A percentile compares a stretch with the other conserved stretches of the same genome.
phyloP scores from a whole-genome alignment of 2,329 filamentous ascomycete species.

The Trichoderma brevicompactum region DNA sequence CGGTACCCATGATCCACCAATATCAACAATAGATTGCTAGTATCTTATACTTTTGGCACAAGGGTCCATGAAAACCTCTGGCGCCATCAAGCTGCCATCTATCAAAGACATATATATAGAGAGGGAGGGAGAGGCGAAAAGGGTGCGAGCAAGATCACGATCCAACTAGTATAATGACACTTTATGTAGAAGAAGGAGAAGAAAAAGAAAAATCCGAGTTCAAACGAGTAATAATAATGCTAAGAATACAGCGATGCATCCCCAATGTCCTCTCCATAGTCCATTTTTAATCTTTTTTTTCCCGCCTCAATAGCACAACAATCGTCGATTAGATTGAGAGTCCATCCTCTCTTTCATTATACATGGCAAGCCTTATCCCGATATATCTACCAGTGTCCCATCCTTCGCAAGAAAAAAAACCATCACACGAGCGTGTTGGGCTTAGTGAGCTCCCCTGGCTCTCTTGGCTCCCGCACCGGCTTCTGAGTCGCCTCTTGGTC shows the following conservation, averaged over 20 bases:
- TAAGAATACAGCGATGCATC: slow-evolving; percentile 26
- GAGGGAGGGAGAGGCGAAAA: no score
- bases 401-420: not conserved
- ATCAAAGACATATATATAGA: not conserved
- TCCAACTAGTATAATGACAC: not conserved
- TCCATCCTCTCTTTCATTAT: slow-evolving; percentile 26
- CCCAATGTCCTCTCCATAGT: slow-evolving; percentile 11
- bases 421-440: not conserved
- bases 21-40: not conserved
- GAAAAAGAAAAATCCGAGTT: slow-evolving; percentile 7
- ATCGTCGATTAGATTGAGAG: slow-evolving; percentile 15
- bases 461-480: slow-evolving; percentile 49
- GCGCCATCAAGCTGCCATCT: no score
- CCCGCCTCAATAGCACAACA: slow-evolving; percentile 5
- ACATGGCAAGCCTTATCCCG: slow-evolving; percentile 14
- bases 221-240: slow-evolving; percentile 23
- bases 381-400: not conserved
- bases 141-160: not conserved
- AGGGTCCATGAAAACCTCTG: not conserved
- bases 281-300: slow-evolving; percentile 23
- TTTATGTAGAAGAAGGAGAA: not conserved
- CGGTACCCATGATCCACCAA: not conserved
- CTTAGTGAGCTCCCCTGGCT: slow-evolving; percentile 47
- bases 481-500: slow-evolving; percentile 58
- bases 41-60: not conserved